phyloP scores from a whole-genome alignment of 176 grass and related monocot species.

The Carex parvula region DNA sequence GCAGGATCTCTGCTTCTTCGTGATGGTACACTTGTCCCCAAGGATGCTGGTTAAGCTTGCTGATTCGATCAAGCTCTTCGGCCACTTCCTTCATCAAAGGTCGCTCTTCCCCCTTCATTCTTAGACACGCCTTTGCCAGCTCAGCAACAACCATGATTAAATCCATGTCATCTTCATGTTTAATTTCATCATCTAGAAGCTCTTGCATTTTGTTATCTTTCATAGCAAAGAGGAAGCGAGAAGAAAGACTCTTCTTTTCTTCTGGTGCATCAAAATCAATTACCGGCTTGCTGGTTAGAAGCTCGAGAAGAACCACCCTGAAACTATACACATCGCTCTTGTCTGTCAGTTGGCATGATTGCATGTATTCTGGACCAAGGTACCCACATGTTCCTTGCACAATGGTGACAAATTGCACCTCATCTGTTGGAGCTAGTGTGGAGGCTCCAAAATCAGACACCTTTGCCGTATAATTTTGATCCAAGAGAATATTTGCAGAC shows the following conservation, averaged over 20 bases:
- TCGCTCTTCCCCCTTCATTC: constrained; percentile 20
- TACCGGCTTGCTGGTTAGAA: constrained; percentile 22
- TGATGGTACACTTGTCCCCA: neutral
- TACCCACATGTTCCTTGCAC: constrained; percentile 47
- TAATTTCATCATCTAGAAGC: constrained; percentile 25
- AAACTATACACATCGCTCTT: constrained; percentile 40
- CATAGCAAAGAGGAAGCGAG: constrained; percentile 4
- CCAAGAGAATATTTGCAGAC: constrained; percentile 35
- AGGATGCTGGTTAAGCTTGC: constrained; percentile 24
- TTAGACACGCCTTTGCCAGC: constrained; percentile 24
- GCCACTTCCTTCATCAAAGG: constrained; percentile 31
- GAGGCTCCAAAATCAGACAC: constrained; percentile 44
- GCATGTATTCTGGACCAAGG: constrained; percentile 45
- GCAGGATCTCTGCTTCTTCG: constrained; percentile 29
- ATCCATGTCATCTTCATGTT: neutral
- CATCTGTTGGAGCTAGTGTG: constrained; percentile 20
- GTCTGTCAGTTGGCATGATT: constrained; percentile 19
- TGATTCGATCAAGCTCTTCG: constrained; percentile 28
- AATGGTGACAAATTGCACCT: constrained; percentile 28
- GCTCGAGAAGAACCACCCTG: constrained; percentile 26
- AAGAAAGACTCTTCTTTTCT: constrained; percentile 19
- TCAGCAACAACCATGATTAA: constrained; percentile 3
- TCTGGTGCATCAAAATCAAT: constrained; percentile 18
- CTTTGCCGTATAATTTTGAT: constrained; percentile 26
- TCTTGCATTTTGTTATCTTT: constrained; percentile 24